Evolutionary conservation across 2,329 filamentous ascomycete genomes (phyloP).

Genomic region (Hymenoscyphus linearis): DNA sequence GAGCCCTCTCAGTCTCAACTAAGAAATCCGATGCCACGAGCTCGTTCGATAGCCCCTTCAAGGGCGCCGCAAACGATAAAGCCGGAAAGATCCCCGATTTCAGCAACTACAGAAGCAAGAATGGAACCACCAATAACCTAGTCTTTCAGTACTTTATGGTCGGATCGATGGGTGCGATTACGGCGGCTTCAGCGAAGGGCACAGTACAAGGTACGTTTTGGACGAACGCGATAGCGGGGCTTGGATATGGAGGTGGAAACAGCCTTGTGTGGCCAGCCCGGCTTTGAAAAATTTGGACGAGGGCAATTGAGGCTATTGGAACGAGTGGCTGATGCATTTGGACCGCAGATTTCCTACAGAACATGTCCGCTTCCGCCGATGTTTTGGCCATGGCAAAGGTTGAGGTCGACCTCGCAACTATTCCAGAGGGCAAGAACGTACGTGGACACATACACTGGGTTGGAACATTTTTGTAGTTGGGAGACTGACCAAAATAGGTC

Average conservation of each 20-base stretch:
- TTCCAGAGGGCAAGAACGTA: constrained; percentile 99
- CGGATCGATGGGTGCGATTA: constrained; percentile 85
- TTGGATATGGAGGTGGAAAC: not conserved
- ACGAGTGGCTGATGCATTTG: constrained; percentile 18
- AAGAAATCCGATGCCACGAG: constrained; percentile 29
- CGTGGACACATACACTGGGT: constrained; percentile 35
- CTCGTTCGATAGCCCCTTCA: constrained; percentile 59
- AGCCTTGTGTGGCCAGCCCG: not conserved
- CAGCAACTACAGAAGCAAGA: constrained; percentile 75
- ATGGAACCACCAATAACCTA: constrained; percentile 67
- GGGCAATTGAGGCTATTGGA: constrained; percentile 15
- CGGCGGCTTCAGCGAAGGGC: constrained; percentile 91
- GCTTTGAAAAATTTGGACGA: not conserved
- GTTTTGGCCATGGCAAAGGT: constrained; percentile 99
- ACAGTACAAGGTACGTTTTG: constrained; percentile 84
- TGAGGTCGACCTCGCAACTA: constrained; percentile 85
- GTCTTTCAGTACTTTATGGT: constrained; percentile 98
- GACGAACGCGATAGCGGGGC: not conserved
- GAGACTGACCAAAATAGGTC: constrained; percentile 49
- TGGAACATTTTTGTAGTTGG: not conserved
- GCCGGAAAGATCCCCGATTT: constrained; percentile 79
- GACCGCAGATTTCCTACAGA: constrained; percentile 88
- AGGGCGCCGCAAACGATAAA: constrained; percentile 41
- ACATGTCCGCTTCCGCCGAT: constrained; percentile 99
- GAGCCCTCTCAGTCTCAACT: constrained; percentile 48